Conservation (phyloP, 345 rosid species). For the Abelmoschus esculentus region DNA sequence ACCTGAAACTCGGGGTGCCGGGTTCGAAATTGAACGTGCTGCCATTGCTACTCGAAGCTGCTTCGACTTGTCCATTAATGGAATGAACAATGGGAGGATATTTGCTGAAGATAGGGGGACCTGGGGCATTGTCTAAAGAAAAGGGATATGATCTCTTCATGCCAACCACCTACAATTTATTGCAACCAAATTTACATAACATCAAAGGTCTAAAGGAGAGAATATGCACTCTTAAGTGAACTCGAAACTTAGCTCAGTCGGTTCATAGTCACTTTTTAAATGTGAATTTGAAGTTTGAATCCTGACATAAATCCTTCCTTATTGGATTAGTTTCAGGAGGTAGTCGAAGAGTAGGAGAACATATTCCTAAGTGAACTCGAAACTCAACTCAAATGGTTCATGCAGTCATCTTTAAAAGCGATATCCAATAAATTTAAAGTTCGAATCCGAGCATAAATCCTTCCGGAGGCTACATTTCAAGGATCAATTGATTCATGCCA, state of each 20-base stretch:
- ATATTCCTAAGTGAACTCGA: no score
- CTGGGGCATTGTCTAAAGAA: constrained; percentile 30
- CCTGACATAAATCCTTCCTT: neutral
- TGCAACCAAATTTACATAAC: constrained; percentile 12
- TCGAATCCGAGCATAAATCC: no score
- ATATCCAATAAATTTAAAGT: no score
- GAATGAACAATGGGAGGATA: constrained; percentile 20
- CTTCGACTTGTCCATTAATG: constrained; percentile 28
- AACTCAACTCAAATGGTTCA: no score
- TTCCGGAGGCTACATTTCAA: no score
- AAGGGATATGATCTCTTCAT: constrained; percentile 49
- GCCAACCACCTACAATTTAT: constrained; percentile 37
- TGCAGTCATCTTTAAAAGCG: no score
- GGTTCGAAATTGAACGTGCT: constrained; percentile 12
- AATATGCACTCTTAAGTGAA: neutral
- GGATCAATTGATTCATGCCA: no score
- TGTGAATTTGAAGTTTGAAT: neutral
- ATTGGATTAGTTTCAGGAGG: no score
- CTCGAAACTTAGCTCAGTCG: neutral
- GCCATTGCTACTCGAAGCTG: constrained; percentile 25
- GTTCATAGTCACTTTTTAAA: neutral
- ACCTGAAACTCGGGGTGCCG: constrained; percentile 31
- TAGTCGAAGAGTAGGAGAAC: no score
- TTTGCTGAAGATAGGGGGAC: constrained; percentile 22
- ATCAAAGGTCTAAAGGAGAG: neutral